Percentiles rank a stretch among this genome's conserved stretches.
Evolutionary conservation across 2,329 filamentous ascomycete genomes (phyloP).

Genomic region (Colletotrichum limetticola): DNA sequence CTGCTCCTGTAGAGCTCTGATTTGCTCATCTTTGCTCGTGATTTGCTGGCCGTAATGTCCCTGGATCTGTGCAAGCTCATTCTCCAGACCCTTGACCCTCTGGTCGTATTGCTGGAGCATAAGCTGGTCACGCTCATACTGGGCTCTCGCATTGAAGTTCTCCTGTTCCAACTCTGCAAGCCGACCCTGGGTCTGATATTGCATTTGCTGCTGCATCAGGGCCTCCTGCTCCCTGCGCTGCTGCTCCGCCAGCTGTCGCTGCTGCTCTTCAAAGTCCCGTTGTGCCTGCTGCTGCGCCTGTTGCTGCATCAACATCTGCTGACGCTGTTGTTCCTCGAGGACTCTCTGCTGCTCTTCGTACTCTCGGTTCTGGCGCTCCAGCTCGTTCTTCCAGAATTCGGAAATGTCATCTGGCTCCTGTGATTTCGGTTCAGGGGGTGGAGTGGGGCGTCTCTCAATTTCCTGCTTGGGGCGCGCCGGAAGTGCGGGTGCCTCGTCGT

Average conservation of each 20-base stretch:
- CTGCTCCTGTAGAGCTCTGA: slow-evolving; percentile 92
- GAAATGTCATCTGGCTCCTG: slow-evolving; percentile 94
- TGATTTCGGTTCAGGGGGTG: slow-evolving; percentile 72
- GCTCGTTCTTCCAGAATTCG: slow-evolving; percentile 97
- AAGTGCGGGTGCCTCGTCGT: slow-evolving; percentile 84
- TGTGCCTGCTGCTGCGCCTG: slow-evolving; percentile 87
- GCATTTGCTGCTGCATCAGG: slow-evolving; percentile 85
- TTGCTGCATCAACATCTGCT: slow-evolving; percentile 83
- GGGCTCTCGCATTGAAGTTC: slow-evolving; percentile 91
- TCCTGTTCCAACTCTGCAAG: slow-evolving; percentile 95
- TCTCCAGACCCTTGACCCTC: slow-evolving; percentile 91
- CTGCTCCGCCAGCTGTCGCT: slow-evolving; percentile 86
- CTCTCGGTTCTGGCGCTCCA: slow-evolving; percentile 90
- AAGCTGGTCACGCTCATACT: slow-evolving; percentile 97
- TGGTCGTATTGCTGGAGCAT: slow-evolving; percentile 98
- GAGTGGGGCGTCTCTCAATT: slow-evolving; percentile 75
- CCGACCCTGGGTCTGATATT: slow-evolving; percentile 95
- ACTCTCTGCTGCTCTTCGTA: slow-evolving; percentile 95
- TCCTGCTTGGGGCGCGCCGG: slow-evolving; percentile 83
- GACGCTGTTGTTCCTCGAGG: slow-evolving; percentile 86
- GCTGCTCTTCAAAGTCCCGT: slow-evolving; percentile 96
- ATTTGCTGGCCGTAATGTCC: slow-evolving; percentile 87
- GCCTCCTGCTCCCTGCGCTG: slow-evolving; percentile 92
- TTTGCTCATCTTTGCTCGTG: slow-evolving; percentile 92
- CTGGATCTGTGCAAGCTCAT: slow-evolving; percentile 84